Conservation (phyloP, 1,284 basidiomycete species). For the Austropuccinia psidii region DNA sequence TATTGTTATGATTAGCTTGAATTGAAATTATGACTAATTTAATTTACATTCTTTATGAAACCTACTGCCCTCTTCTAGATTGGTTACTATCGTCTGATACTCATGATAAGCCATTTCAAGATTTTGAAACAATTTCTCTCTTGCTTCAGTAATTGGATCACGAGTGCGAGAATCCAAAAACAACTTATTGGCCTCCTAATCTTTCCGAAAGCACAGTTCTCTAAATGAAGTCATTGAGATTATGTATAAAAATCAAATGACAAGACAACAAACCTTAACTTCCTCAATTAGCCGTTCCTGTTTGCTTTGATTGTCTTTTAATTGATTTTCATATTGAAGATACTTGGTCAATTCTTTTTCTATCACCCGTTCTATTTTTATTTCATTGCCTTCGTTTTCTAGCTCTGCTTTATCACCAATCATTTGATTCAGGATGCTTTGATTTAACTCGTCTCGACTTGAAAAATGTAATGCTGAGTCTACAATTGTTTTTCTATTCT, state of each 20-base stretch:
- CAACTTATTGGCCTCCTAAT: constrained; percentile 15
- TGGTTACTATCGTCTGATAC: constrained; percentile 16
- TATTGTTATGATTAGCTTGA: too few species aligned
- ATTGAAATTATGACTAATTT: too few species aligned
- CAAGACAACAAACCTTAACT: constrained; percentile 5
- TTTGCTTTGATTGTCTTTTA: neutral
- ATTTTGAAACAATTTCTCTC: constrained; percentile 16
- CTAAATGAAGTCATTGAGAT: neutral
- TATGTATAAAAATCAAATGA: neutral
- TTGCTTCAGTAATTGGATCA: constrained; percentile 21
- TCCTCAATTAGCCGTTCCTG: constrained; percentile 1
- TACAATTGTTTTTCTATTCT: neutral
- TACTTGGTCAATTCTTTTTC: constrained; percentile 10
- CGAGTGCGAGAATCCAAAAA: constrained; percentile 1
- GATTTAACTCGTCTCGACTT: neutral
- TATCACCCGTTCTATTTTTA: constrained; percentile 11
- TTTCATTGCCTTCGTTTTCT: neutral
- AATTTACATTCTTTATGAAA: constrained; percentile 32
- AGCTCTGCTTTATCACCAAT: neutral
- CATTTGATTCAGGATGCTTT: too few species aligned
- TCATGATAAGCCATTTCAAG: constrained; percentile 16
- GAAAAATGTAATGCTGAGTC: neutral
- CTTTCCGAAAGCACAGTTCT: neutral
- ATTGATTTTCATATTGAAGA: neutral
- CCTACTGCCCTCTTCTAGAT: constrained; percentile 11